phyloP scores from a whole-genome alignment of 2,329 filamentous ascomycete species.

The Aspergillus transmontanensis region DNA sequence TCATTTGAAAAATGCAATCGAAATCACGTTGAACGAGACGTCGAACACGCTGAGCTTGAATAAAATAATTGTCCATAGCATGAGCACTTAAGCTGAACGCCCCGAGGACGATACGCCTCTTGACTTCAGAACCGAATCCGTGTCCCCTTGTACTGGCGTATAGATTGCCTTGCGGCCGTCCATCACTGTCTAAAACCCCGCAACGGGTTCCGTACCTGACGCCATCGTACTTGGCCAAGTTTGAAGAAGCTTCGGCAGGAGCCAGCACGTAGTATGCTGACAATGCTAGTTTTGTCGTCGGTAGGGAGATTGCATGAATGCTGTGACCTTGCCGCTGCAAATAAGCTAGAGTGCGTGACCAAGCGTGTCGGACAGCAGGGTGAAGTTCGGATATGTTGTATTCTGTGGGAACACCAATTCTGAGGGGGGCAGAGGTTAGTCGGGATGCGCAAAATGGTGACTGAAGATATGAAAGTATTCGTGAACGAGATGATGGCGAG shows the following conservation, averaged over 20 bases:
- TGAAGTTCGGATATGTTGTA: conserved; percentile 88
- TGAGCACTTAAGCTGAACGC: conserved; percentile 87
- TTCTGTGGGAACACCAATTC: conserved; percentile 67
- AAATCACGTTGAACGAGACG: conserved; percentile 85
- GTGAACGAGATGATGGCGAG: conserved; percentile 55
- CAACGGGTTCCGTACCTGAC: conserved; percentile 79
- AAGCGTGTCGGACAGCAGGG: conserved; percentile 67
- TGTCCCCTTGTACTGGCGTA: conserved; percentile 75
- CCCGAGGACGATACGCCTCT: conserved; percentile 82
- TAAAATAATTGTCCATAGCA: conserved; percentile 94
- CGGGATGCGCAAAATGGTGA: conserved; percentile 25
- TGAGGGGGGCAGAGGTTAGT: conserved; percentile 36
- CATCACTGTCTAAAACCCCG: conserved; percentile 52
- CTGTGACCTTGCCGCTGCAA: conserved; percentile 69
- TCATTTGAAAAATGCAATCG: conserved; percentile 70
- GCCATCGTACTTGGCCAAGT: conserved; percentile 95
- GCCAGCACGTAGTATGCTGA: conserved; percentile 95
- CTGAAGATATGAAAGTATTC: conserved; percentile 50
- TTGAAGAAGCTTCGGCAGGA: conserved; percentile 91
- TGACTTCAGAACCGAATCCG: conserved; percentile 82
- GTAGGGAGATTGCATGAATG: conserved; percentile 76
- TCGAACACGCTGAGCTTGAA: conserved; percentile 87
- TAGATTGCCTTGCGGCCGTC: conserved; percentile 57
- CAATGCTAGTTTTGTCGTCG: conserved; percentile 80
- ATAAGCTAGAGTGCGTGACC: conserved; percentile 62